These are phyloP conservation scores for Aspergillus panamensis DNA, from an alignment of 495 filamentous ascomycete genomes.

Conservation along the genomic window DNA sequence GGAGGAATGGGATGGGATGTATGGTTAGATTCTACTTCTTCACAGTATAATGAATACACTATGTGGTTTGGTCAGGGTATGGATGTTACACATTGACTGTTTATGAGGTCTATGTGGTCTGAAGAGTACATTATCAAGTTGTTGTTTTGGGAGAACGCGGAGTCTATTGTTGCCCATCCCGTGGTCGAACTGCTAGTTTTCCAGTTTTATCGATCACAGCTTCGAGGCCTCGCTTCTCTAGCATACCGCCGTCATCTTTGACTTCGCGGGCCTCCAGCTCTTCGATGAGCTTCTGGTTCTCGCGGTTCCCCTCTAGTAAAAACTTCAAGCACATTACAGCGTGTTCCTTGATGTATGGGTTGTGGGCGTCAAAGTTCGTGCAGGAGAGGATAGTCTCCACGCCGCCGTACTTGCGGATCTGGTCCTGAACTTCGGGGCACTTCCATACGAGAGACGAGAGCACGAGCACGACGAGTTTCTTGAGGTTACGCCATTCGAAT, in stretches of 20 bases:
- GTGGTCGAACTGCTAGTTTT: slow-evolving; percentile 43
- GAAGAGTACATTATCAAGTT: neutral
- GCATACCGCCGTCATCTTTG: slow-evolving; percentile 43
- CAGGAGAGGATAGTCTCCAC: slow-evolving; percentile 83
- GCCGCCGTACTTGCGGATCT: slow-evolving; percentile 76
- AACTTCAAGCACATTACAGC: slow-evolving; percentile 89
- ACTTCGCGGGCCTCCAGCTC: slow-evolving; percentile 56
- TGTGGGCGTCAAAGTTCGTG: slow-evolving; percentile 80
- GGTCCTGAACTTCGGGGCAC: slow-evolving; percentile 73
- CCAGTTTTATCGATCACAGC: slow-evolving; percentile 53
- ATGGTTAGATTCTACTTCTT: slow-evolving; percentile 48
- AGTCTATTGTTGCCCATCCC: slow-evolving; percentile 19
- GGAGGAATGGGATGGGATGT: slow-evolving; percentile 72
- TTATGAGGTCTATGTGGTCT: neutral
- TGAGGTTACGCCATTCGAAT: slow-evolving; percentile 91
- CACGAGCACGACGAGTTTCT: slow-evolving; percentile 85
- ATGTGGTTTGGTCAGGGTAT: neutral
- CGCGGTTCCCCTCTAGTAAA: slow-evolving; percentile 76
- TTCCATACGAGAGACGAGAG: slow-evolving; percentile 81
- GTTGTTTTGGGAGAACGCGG: neutral
- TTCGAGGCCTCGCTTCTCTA: slow-evolving; percentile 52
- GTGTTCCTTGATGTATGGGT: slow-evolving; percentile 86
- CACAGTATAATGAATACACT: neutral
- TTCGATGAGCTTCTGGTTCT: slow-evolving; percentile 72
- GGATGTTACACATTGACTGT: neutral